A percentile compares a stretch with the other conserved stretches of the same genome.
Evolutionary conservation across 352 stramenopile species (phyloP).

Genomic region (Pythium aristosporum): DNA sequence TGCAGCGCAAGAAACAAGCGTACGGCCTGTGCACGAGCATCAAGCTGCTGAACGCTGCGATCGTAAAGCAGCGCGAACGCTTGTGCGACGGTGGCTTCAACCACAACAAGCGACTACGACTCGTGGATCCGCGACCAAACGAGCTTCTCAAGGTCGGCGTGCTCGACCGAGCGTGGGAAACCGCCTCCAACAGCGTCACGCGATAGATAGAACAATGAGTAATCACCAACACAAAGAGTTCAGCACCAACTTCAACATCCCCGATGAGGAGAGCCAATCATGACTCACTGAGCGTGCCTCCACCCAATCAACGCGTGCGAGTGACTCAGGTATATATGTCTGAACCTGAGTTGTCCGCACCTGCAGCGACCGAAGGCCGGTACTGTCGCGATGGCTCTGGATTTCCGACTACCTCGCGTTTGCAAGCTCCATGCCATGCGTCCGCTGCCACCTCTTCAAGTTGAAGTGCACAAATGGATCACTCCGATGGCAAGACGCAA

Average conservation of each 20-base stretch:
- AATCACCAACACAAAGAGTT: not conserved
- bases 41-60: slow-evolving; percentile 67
- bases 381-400: too few species aligned
- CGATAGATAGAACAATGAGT: slow-evolving; percentile 15
- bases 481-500: too few species aligned
- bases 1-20: slow-evolving; percentile 49
- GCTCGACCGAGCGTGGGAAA: slow-evolving; percentile 43
- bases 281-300: not conserved
- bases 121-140: slow-evolving; percentile 43
- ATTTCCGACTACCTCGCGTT: too few species aligned
- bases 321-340: not conserved
- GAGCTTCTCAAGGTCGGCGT: slow-evolving; percentile 46
- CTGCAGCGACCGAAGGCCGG: too few species aligned
- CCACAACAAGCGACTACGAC: slow-evolving; percentile 55
- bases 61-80: slow-evolving; percentile 59
- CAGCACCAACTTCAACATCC: slow-evolving; percentile 10
- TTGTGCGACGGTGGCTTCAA: slow-evolving; percentile 70
- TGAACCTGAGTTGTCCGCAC: not conserved
- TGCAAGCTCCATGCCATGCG: too few species aligned
- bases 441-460: too few species aligned
- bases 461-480: too few species aligned
- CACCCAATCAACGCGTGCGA: slow-evolving; percentile 3
- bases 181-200: slow-evolving; percentile 24
- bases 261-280: slow-evolving; percentile 4
- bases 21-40: slow-evolving; percentile 81